Conservation (phyloP, 2,329 filamentous ascomycete genomes). For the Colletotrichum magnum region DNA sequence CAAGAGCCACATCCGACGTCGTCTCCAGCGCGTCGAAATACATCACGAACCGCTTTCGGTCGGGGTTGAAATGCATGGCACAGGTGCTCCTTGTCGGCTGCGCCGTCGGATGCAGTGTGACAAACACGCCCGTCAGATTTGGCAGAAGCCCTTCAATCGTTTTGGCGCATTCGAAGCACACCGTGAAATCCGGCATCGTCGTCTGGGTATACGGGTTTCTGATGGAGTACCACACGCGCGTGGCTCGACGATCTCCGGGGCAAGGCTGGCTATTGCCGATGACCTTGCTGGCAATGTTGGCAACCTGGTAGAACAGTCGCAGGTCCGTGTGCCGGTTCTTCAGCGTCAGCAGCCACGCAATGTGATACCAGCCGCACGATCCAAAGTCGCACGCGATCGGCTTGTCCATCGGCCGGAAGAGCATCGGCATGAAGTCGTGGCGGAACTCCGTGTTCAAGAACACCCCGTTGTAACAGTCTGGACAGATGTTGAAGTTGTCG, state of each 20-base stretch:
- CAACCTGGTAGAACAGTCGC: slow-evolving; percentile 78
- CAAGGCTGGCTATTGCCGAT: slow-evolving; percentile 64
- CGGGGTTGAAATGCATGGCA: slow-evolving; percentile 73
- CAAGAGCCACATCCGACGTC: slow-evolving; percentile 65
- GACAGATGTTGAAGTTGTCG: slow-evolving; percentile 84
- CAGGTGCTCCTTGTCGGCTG: slow-evolving; percentile 71
- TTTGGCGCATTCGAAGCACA: slow-evolving; percentile 82
- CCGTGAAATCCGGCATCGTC: slow-evolving; percentile 78
- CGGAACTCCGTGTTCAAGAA: slow-evolving; percentile 79
- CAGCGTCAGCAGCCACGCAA: slow-evolving; percentile 85
- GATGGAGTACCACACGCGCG: slow-evolving; percentile 82
- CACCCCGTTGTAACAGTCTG: slow-evolving; percentile 80
- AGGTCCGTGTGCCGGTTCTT: slow-evolving; percentile 78
- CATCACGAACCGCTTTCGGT: slow-evolving; percentile 67
- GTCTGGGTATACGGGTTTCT: slow-evolving; percentile 75
- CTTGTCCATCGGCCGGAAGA: slow-evolving; percentile 68
- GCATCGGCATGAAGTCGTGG: slow-evolving; percentile 74
- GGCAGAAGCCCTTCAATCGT: slow-evolving; percentile 83
- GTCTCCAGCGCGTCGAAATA: slow-evolving; percentile 75
- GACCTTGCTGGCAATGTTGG: slow-evolving; percentile 68
- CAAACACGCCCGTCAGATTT: slow-evolving; percentile 77
- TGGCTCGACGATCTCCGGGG: slow-evolving; percentile 66
- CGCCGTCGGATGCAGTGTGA: slow-evolving; percentile 62
- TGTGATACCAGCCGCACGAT: slow-evolving; percentile 81
- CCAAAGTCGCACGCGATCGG: slow-evolving; percentile 84